These are phyloP conservation scores for Nannochloris sp. DNA, from an alignment of 139 green algal genomes.

Conservation along the genomic window DNA sequence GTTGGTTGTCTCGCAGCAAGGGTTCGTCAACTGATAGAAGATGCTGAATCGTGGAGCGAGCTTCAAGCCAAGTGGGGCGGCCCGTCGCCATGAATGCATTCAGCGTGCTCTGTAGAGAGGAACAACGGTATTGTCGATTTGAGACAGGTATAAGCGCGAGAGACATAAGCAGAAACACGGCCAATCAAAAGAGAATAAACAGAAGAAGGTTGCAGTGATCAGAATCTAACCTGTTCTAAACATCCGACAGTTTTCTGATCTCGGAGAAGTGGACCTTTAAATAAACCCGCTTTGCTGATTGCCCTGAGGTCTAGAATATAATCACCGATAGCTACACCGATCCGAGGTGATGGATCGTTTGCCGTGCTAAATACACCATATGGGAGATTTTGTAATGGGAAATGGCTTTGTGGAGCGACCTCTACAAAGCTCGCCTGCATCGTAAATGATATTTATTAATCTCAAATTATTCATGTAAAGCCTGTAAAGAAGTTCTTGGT, in stretches of 20 bases:
- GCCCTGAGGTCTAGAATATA: slow-evolving; percentile 64
- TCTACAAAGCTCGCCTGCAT: slow-evolving; percentile 7
- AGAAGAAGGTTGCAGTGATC: too few species aligned
- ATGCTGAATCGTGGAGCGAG: slow-evolving; percentile 37
- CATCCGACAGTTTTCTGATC: too few species aligned
- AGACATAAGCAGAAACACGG: too few species aligned
- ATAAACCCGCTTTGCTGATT: slow-evolving; percentile 38
- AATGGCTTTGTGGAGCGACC: slow-evolving; percentile 30
- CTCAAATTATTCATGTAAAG: too few species aligned
- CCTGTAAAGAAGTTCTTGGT: too few species aligned
- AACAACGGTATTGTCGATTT: neutral
- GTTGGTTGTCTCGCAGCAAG: slow-evolving; percentile 48
- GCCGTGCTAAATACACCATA: slow-evolving; percentile 63
- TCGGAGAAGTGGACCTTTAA: slow-evolving; percentile 36
- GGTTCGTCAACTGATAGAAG: slow-evolving; percentile 53
- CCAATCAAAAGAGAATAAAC: too few species aligned
- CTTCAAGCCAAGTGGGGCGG: slow-evolving; percentile 57
- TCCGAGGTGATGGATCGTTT: neutral
- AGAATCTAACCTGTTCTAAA: slow-evolving; percentile 26
- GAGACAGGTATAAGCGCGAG: too few species aligned
- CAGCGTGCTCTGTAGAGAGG: slow-evolving; percentile 46
- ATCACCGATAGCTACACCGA: slow-evolving; percentile 72
- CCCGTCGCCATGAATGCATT: slow-evolving; percentile 84
- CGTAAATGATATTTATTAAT: too few species aligned
- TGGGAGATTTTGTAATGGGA: slow-evolving; percentile 76